Base-by-base conservation (phyloP, 1,139 yeast genomes). In the Martiniozyma asiatica region DNA sequence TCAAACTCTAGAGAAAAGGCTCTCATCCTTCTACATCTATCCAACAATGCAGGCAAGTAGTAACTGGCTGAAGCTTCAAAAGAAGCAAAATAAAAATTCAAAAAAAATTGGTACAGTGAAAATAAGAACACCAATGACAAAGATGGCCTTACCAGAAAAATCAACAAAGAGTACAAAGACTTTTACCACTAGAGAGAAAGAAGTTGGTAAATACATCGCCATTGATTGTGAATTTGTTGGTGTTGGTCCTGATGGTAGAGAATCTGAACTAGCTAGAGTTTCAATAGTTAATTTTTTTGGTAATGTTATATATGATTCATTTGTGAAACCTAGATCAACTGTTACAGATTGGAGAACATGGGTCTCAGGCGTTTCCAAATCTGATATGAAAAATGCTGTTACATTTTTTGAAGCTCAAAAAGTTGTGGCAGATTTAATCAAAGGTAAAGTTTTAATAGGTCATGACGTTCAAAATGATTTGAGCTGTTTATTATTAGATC, bases 141-240 rank as follows among this genome's bases (percentile, higher is more conserved):
- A 26, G 9, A 6, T 34, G 8, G 35, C 32, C n/a, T n/a, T n/a
- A n/a, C n/a, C n/a, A n/a, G n/a, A n/a, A n/a, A n/a, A n/a, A n/a
- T n/a, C n/a, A n/a, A n/a, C n/a, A n/a, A n/a, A n/a, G n/a, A n/a
- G n/a, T n/a, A n/a, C n/a, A n/a, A n/a, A n/a, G n/a, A n/a, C n/a
- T n/a, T n/a, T n/a, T n/a, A n/a, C n/a, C n/a, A n/a, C n/a, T n/a
- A 20, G 29, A 6, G 27, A 33, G 19, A 22, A 26, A 21, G 66
- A 62, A 29, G 62, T 71, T 2, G 95, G 95, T 1, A 77, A 68
- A 44, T 84, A 68, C 42, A 43, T 87, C 6, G 85, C 95, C 1
- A 68, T 87, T 36, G 97, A 87, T 56, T 85, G 96, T 60, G 97
- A 87, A 47, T 85, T 87, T 61, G 96, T 87, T 1, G 96, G 96